A percentile compares a stretch with the other conserved stretches of the same genome.
phyloP scores from a whole-genome alignment of 2,329 filamentous ascomycete species.

The Massarina eburnea region DNA sequence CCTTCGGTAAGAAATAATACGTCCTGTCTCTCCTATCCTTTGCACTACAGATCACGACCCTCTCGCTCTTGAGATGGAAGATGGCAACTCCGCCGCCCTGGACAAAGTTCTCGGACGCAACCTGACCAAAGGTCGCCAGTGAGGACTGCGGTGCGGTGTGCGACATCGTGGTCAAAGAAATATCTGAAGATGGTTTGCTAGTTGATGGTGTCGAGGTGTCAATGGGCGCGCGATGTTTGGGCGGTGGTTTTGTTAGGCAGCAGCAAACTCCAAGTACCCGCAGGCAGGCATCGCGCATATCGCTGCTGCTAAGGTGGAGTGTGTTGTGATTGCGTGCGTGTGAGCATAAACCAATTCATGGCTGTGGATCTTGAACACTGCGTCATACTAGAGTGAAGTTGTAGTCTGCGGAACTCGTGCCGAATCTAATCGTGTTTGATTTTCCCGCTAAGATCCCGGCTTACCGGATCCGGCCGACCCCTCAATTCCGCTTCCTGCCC shows the following conservation, averaged over 20 bases:
- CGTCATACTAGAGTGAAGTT: background rate
- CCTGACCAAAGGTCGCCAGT: slow-evolving; percentile 28
- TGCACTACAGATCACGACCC: slow-evolving; percentile 54
- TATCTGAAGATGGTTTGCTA: background rate
- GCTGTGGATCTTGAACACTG: background rate
- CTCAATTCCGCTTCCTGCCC: too few relatives aligned
- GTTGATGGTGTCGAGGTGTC: background rate
- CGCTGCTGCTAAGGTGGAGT: background rate
- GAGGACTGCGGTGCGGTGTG: slow-evolving; percentile 6
- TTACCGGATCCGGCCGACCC: too few relatives aligned
- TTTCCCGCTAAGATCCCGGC: too few relatives aligned
- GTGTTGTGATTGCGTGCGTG: background rate
- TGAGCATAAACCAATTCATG: background rate
- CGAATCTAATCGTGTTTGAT: background rate
- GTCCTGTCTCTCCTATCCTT: slow-evolving; percentile 29
- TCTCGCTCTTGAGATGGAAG: slow-evolving; percentile 50
- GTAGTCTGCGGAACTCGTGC: too few relatives aligned
- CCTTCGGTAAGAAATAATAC: slow-evolving; percentile 55
- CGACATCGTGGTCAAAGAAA: background rate
- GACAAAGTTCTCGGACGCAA: slow-evolving; percentile 30
- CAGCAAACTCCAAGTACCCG: background rate
- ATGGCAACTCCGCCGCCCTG: slow-evolving; percentile 50
- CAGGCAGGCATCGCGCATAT: background rate
- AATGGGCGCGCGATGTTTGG: background rate
- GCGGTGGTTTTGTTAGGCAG: slow-evolving; percentile 2